These are phyloP conservation scores for Auriscalpium microsporum DNA, from an alignment of 768 basidiomycete species.

Conservation along the genomic window DNA sequence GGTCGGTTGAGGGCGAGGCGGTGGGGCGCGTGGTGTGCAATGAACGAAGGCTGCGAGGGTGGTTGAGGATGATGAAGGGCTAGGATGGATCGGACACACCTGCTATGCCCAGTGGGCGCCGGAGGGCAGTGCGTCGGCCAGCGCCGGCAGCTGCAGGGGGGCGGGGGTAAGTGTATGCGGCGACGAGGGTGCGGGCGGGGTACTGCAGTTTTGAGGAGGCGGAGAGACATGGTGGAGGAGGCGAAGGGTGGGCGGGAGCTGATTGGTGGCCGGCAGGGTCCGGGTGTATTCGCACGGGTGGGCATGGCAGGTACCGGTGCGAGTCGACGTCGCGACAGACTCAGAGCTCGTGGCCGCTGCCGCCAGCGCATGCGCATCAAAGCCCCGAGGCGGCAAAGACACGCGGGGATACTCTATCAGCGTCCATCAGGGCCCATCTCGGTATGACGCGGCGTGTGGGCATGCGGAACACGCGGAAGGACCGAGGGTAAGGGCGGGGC, in stretches of 20 bases:
- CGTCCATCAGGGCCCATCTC: neutral
- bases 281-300: neutral
- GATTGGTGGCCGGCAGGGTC: neutral
- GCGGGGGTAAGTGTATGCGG: neutral
- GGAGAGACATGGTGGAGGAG: constrained; percentile 9
- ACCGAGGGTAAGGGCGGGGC: neutral
- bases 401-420: no score
- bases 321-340: no score
- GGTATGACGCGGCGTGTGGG: neutral
- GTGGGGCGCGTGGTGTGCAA: constrained; percentile 46
- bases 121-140: constrained; percentile 3
- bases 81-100: neutral
- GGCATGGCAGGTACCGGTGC: no score
- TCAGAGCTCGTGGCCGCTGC: no score
- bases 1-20: constrained; percentile 30
- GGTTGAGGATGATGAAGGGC: neutral
- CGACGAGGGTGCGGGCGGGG: neutral
- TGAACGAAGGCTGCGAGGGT: constrained; percentile 38
- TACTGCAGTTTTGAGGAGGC: constrained; percentile 4
- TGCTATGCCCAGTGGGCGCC: neutral
- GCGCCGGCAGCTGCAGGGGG: constrained; percentile 3
- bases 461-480: no score
- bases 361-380: no score
- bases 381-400: no score
- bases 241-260: neutral